Conservation (phyloP, 768 basidiomycete species). For the Lentinula edodes region DNA sequence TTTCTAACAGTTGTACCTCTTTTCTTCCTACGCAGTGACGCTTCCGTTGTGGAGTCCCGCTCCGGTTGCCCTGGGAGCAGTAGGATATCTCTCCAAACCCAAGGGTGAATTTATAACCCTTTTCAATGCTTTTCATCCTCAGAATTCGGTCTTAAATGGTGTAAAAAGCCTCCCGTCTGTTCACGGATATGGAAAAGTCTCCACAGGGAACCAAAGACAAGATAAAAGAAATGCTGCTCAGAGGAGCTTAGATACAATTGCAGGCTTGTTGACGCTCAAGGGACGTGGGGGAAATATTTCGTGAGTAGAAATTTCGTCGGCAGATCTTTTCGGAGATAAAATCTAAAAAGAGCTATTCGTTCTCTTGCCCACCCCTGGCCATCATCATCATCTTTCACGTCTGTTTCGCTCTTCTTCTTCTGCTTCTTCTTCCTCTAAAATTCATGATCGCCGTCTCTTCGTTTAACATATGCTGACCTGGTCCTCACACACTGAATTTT, state of each 20-base stretch:
- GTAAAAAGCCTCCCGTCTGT: conserved; percentile 51
- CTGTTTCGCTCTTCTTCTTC: background rate
- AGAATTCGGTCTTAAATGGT: conserved; percentile 34
- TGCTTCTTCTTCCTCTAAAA: background rate
- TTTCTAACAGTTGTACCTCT: background rate
- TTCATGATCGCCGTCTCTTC: background rate
- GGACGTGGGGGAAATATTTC: conserved; percentile 24
- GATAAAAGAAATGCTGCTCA: conserved; percentile 57
- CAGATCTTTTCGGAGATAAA: background rate
- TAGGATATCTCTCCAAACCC: conserved; percentile 69
- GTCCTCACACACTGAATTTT: background rate
- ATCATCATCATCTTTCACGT: background rate
- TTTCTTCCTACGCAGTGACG: conserved; percentile 34
- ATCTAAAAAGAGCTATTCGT: background rate
- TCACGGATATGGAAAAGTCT: conserved; percentile 57
- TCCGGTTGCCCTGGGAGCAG: conserved; percentile 57
- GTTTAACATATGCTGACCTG: background rate
- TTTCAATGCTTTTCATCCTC: conserved; percentile 61
- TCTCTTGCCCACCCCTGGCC: background rate
- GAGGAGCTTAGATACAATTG: conserved; percentile 50
- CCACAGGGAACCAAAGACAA: conserved; percentile 40
- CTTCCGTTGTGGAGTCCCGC: conserved; percentile 70
- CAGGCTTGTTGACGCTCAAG: conserved; percentile 44
- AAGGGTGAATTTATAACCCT: conserved; percentile 66
- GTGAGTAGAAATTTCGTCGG: conserved; percentile 25